Percentiles rank a stretch among this genome's conserved stretches.
Conservation (phyloP, 306 rosid genomes). For the Corylus avellana region DNA sequence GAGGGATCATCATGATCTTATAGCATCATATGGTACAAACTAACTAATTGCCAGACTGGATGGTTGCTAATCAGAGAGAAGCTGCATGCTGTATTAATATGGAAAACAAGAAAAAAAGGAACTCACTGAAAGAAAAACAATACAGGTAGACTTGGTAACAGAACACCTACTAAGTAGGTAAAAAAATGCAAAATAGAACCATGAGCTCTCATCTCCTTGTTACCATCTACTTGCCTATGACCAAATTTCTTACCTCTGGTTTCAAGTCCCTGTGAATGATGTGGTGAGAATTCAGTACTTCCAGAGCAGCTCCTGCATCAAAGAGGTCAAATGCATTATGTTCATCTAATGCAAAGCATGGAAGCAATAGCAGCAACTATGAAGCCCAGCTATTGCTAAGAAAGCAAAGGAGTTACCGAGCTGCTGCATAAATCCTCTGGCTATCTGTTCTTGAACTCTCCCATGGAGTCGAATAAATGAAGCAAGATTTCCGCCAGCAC, state of each 20-base stretch:
- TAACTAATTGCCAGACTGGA: not conserved
- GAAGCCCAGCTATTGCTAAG: not conserved
- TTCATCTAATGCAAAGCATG: not conserved
- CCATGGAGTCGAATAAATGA: conserved; percentile 52
- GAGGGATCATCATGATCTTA: not conserved
- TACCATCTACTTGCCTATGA: not conserved
- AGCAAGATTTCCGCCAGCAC: conserved; percentile 63
- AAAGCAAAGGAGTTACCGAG: conserved; percentile 46
- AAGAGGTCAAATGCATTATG: conserved; percentile 1
- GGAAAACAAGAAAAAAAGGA: not conserved
- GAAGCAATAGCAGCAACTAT: conserved; percentile 1
- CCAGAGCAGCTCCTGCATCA: conserved; percentile 49
- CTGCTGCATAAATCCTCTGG: conserved; percentile 61
- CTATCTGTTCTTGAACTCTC: conserved; percentile 49
- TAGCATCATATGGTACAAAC: not conserved
- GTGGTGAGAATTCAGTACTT: conserved; percentile 41
- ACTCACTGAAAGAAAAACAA: not conserved
- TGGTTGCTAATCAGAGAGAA: conserved; percentile 4
- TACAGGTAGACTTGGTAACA: too few species aligned
- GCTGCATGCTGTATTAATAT: not conserved
- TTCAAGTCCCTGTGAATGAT: conserved; percentile 68
- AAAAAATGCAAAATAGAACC: not conserved
- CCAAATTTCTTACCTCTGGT: conserved; percentile 47
- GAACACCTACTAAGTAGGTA: not conserved
- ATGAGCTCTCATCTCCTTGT: not conserved